Evolutionary conservation across 2,329 filamentous ascomycete species (phyloP).

Genomic region (Hypoxylon sp.): DNA sequence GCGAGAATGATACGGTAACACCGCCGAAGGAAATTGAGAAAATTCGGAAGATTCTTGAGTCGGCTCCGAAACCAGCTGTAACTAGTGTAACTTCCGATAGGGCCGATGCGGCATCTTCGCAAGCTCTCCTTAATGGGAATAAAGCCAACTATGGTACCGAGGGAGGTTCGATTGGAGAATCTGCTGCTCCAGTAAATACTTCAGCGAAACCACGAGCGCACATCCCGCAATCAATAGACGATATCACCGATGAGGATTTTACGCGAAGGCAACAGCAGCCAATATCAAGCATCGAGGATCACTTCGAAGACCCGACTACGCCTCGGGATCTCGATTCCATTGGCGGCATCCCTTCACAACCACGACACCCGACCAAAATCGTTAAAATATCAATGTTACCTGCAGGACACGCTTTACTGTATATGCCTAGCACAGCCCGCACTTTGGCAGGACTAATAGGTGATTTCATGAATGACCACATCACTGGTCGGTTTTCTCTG

Average conservation of each 20-base stretch:
- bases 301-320: constrained; percentile 54
- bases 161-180: constrained; percentile 54
- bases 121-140: constrained; percentile 10
- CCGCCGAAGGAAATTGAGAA: constrained; percentile 74
- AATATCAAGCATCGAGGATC: constrained; percentile 38
- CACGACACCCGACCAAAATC: constrained; percentile 58
- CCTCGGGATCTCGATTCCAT: constrained; percentile 56
- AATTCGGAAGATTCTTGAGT: constrained; percentile 60
- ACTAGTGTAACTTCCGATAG: constrained; percentile 3
- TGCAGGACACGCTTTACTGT: constrained; percentile 83
- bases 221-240: constrained; percentile 50
- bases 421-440: constrained; percentile 77
- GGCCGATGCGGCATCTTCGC: constrained; percentile 8
- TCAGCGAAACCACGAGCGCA: constrained; percentile 45
- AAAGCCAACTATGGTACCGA: constrained; percentile 24
- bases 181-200: constrained; percentile 58
- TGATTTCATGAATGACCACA: constrained; percentile 77
- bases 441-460: constrained; percentile 83
- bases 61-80: constrained; percentile 1
- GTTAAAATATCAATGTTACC: constrained; percentile 77
- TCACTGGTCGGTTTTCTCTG: constrained; percentile 80
- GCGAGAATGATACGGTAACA: constrained; percentile 78
- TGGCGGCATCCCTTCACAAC: constrained; percentile 57
- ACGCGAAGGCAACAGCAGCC: constrained; percentile 40
- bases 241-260: constrained; percentile 52